A percentile compares a stretch with the other conserved stretches of the same genome.
These are phyloP conservation scores for Blastocystis sp. DNA, from an alignment of 352 stramenopile species.

Conservation along the genomic window DNA sequence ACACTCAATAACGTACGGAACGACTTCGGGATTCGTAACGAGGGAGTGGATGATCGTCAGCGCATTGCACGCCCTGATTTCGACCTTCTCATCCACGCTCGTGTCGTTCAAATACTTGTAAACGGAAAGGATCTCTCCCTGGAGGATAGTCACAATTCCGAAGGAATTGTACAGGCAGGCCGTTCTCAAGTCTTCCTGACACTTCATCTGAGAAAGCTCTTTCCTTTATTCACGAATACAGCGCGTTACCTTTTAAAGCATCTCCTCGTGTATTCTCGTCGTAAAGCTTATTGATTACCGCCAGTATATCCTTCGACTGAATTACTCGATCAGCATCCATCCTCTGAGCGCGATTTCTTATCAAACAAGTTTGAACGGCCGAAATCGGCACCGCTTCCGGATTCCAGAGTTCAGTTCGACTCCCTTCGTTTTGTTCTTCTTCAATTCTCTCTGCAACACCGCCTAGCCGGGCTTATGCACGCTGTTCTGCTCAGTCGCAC, in stretches of 20 bases:
- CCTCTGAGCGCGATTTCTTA: neutral
- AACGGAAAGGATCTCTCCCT: constrained; percentile 32
- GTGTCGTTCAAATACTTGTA: constrained; percentile 55
- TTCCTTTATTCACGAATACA: neutral
- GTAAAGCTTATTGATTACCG: constrained; percentile 37
- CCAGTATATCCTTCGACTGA: constrained; percentile 30
- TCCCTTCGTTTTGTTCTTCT: neutral
- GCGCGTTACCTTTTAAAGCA: constrained; percentile 17
- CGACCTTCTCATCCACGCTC: neutral
- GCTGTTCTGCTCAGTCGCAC: no score
- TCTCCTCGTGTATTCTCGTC: constrained; percentile 50
- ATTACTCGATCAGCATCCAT: constrained; percentile 6
- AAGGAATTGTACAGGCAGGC: constrained; percentile 58
- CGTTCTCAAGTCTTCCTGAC: constrained; percentile 4
- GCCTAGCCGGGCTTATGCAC: no score
- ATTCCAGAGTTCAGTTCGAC: neutral
- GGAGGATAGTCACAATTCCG: constrained; percentile 61
- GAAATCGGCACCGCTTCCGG: neutral
- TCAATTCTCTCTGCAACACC: no score
- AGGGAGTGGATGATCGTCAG: constrained; percentile 55
- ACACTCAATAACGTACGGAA: constrained; percentile 12
- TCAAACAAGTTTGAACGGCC: neutral
- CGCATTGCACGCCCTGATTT: constrained; percentile 49
- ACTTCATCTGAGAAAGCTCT: constrained; percentile 54
- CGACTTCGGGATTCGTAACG: constrained; percentile 26